Base-by-base conservation (phyloP, 108 stramenopile species). In the Skeletonema marinoi region DNA sequence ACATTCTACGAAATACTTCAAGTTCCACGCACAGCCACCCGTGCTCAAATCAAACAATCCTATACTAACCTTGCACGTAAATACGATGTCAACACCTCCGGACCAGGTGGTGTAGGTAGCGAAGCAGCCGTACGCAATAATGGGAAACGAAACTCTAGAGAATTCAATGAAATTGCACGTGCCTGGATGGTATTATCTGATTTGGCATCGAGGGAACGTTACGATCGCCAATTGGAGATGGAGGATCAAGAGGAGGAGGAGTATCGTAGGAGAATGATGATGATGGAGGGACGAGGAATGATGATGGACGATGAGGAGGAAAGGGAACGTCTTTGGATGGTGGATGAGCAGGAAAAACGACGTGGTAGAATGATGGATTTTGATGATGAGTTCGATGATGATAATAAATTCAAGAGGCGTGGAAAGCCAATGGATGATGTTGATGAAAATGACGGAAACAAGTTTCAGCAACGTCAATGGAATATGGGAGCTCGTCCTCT, bases 111-210 rank as follows among this genome's bases (percentile, higher is more conserved):
- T 16, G 75, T 48, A 60, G 39, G 38, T 29, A 32, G 54, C 21
- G 29, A 14, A 14, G 65, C 39, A 35, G 65, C 58, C 58, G 66
- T 46, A 60, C 59, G 65, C 17, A 66, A 54, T 17, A 33, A 33
- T 5, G 73, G 56, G 13, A 58, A 66, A 44, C 48, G 66, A 44
- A 60, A 61, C 17, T 72, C 71, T 14, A 39, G 25, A 14, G 51
- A 67, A 54, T 81, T 81, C 25, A 75, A 74, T 60, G 74, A 81
- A 38, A 75, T 81, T 48, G 73, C 80, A 60, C 63, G 80, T 12
- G 80, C 80, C 10, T 81, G 68, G 68, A 81, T 81, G 80, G 68
- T 81, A 6, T 60, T 81, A 38, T 74, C 73, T 3, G 80, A 81
- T 66, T 70, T 70, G 2, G 67, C 68, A 13, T 60, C 68, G 35